Evolutionary conservation across 164 flowering plant genomes (phyloP), one percentile per base, ranked within the genome.

Genomic region (Berberis vulgaris): DNA sequence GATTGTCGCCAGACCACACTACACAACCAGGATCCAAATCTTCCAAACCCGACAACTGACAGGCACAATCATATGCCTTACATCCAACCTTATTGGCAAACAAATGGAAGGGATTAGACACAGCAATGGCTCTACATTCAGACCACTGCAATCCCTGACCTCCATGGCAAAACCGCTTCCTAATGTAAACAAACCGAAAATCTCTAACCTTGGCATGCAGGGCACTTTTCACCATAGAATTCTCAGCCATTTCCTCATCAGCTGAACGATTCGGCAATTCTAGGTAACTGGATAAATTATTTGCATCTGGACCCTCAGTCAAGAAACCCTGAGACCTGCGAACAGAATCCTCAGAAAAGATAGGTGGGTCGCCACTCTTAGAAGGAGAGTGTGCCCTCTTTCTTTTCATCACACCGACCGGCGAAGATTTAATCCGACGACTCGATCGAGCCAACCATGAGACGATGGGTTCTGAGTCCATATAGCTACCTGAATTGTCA

Each of bases 381-480:
- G 67, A 59, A 61, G 47, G 41, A 67, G 50, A 44, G 40, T 75
- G 65, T 26, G 64, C 70, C 64, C 78, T 82, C 69, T 67, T 78
- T 65, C 73, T 86, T 74, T 86, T 86, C 49, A 26, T 26, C 72
- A 26, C 26, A 26, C 26, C 26, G 0, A 26, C 26, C 0, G 84
- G 71, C 10, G 83, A 67, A 67, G 87, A 77, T 74, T 86, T 88
- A 45, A 71, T 54, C 52, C 74, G 83, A 55, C 45, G 79, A 68
- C 72, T 70, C 56, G 90, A 82, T 54, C 91, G 81, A 58, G 87
- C 79, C 81, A 91, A 75, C 99, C 96, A 91, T 39, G 91, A 89
- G 49, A 84, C 83, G 52, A 91, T 91, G 59, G 99, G 96, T 70
- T 89, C 96, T 0, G 97, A 81, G 43, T 95, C 97, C 84, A 80